Conservation (phyloP, 129 eudicot species). For the Logfia minima region DNA sequence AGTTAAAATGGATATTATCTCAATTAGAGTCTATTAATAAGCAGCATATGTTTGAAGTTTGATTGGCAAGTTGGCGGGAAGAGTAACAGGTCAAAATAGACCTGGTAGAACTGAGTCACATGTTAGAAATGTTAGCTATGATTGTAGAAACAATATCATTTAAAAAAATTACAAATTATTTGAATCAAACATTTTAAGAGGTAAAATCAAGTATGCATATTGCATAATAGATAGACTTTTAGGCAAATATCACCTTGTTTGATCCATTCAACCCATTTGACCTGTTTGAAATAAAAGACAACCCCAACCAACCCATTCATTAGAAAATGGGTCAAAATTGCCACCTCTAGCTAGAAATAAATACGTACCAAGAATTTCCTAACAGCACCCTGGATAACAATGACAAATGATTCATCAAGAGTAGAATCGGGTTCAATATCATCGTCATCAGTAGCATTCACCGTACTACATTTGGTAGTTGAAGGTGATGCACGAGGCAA, state of each 20-base stretch:
- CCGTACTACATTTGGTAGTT: slow-evolving; percentile 33
- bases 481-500: slow-evolving; percentile 47
- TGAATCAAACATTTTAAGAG: background rate
- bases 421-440: slow-evolving; percentile 20
- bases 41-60: background rate
- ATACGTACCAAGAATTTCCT: slow-evolving; percentile 57
- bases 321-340: background rate
- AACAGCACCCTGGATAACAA: slow-evolving; percentile 64
- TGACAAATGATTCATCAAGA: slow-evolving; percentile 48
- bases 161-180: background rate
- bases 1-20: background rate
- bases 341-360: slow-evolving; percentile 13
- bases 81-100: slow-evolving; percentile 1
- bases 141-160: background rate
- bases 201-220: background rate
- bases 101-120: background rate
- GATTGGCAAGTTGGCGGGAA: background rate
- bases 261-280: background rate
- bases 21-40: background rate
- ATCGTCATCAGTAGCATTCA: slow-evolving; percentile 24
- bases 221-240: background rate
- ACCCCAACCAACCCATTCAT: background rate
- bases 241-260: too few species aligned
- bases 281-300: background rate
- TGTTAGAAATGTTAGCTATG: background rate